Base-by-base conservation (phyloP, 75 land plant species). In the Isoetes taiwanensis region DNA sequence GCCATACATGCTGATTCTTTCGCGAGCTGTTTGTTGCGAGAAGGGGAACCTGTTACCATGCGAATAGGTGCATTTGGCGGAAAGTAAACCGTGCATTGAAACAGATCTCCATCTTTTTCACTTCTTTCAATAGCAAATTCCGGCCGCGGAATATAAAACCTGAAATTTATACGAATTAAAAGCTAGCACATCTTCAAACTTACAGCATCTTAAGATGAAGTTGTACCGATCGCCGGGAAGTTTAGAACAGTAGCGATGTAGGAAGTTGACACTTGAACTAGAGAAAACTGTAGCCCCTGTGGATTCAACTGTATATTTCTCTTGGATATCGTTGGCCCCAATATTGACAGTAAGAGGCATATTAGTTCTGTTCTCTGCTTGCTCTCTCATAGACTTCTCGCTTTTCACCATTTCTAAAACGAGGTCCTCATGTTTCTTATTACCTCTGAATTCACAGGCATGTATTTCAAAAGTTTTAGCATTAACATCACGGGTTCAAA, bases 1-100 rank as follows among this genome's bases (percentile, higher is more conserved):
- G 87, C 98, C 52, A 93, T 61, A 53, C 90, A 89, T 26, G 75
- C 85, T 42, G 80, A 70, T 59, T 88, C 75, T 68, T 80, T 93
- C 1, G 98, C 74, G 33, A 59, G 50, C 43, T 58, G 66, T 30
- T 42, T 43, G 52, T 48, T 75, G 26, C 28, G 42, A 41, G 56
- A 37, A 34, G 34, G 33, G 3, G 83, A 76, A 28, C 98, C 90
- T 29, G 72, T 52, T 28, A 88, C 33, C 30, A 64, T 70, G 42
- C 65, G 76, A 67, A 93, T 60, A 4, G 90, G 80, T 10, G 97
- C 83, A 74, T 71, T 84, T 2, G 83, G 78, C 56, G 98, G 98
- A 52, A 93, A 67, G 23, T 58, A 81, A 21, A 93, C 54, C 43
- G 64, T 68, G 56, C 98, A 93, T 28, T 34, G 48, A 46, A 59